These are phyloP conservation scores for Phytophthora cryptogea DNA, from an alignment of 352 stramenopile genomes.

Conservation along the genomic window DNA sequence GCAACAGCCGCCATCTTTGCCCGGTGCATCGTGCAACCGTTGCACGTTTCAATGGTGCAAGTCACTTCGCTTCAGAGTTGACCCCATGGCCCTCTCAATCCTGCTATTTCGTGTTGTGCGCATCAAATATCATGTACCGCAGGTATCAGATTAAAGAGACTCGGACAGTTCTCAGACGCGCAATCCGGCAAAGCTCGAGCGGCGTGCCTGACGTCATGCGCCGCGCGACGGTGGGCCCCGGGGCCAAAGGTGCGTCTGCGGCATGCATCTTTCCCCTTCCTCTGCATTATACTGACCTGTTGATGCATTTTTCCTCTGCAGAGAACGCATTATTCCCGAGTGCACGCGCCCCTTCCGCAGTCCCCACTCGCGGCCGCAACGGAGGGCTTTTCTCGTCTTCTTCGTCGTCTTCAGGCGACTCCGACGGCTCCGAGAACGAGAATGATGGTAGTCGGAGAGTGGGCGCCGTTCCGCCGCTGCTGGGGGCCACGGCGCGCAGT, in stretches of 20 bases:
- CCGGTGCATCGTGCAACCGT: not conserved
- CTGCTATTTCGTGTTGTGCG: not conserved
- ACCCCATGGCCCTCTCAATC: not conserved
- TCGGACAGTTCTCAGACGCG: constrained; percentile 20
- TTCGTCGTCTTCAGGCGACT: constrained; percentile 36
- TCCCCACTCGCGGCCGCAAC: constrained; percentile 29
- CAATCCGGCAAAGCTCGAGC: constrained; percentile 17
- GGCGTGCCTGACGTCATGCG: constrained; percentile 37
- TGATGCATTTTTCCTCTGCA: constrained; percentile 8
- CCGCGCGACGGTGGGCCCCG: constrained; percentile 23
- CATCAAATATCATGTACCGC: not conserved
- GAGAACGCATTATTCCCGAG: constrained; percentile 26
- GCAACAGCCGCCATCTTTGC: constrained; percentile 9
- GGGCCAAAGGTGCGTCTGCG: constrained; percentile 23
- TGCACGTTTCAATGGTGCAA: constrained; percentile 6
- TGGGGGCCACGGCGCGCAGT: constrained; percentile 22
- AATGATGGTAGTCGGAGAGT: constrained; percentile 18
- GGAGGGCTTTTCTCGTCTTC: constrained; percentile 47
- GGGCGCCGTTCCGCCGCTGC: constrained; percentile 15
- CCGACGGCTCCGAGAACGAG: constrained; percentile 25
- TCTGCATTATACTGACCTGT: not conserved
- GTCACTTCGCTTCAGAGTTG: not conserved
- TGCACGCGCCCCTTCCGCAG: constrained; percentile 5
- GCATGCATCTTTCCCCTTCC: not conserved
- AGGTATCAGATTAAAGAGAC: not conserved